Evolutionary conservation across 768 basidiomycete species (phyloP).

Genomic region (Collybia sordida): DNA sequence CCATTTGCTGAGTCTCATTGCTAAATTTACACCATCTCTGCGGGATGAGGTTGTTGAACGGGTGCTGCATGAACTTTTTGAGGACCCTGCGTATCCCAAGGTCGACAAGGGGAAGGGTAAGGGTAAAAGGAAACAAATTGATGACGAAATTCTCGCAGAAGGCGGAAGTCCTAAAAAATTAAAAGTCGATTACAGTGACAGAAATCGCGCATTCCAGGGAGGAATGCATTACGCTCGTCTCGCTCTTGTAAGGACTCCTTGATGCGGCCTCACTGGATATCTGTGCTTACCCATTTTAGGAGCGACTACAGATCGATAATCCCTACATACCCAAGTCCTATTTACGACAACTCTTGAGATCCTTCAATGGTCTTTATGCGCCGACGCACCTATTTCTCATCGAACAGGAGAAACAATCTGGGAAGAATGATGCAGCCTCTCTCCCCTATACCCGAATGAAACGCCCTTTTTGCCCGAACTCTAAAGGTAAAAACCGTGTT

Average conservation of each 20-base stretch:
- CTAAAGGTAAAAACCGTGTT: conserved; percentile 45
- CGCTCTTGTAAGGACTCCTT: conserved; percentile 45
- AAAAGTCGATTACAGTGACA: conserved; percentile 55
- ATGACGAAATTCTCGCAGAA: conserved; percentile 16
- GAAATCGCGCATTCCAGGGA: conserved; percentile 41
- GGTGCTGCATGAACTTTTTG: conserved; percentile 61
- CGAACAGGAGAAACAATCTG: conserved; percentile 16
- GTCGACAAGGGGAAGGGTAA: conserved; percentile 31
- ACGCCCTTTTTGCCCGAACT: conserved; percentile 21
- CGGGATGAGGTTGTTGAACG: conserved; percentile 46
- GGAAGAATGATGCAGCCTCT: conserved; percentile 9
- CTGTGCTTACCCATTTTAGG: conserved; percentile 23
- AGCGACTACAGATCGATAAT: conserved; percentile 49
- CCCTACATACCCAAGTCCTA: conserved; percentile 47
- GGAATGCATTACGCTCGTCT: conserved; percentile 48
- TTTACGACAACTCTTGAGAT: conserved; percentile 38
- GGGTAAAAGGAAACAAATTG: conserved; percentile 27
- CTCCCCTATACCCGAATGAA: conserved; percentile 34
- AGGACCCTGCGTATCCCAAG: conserved; percentile 57
- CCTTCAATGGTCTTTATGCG: conserved; percentile 46
- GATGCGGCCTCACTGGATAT: conserved; percentile 1
- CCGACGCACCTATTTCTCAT: conserved; percentile 53
- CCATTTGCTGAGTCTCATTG: conserved; percentile 49
- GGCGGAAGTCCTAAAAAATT: conserved; percentile 32
- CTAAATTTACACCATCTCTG: conserved; percentile 34